Percentiles rank a stretch among this genome's conserved stretches.
Evolutionary conservation across 2,329 filamentous ascomycete species (phyloP).

Genomic region (Colletotrichum limetticola): DNA sequence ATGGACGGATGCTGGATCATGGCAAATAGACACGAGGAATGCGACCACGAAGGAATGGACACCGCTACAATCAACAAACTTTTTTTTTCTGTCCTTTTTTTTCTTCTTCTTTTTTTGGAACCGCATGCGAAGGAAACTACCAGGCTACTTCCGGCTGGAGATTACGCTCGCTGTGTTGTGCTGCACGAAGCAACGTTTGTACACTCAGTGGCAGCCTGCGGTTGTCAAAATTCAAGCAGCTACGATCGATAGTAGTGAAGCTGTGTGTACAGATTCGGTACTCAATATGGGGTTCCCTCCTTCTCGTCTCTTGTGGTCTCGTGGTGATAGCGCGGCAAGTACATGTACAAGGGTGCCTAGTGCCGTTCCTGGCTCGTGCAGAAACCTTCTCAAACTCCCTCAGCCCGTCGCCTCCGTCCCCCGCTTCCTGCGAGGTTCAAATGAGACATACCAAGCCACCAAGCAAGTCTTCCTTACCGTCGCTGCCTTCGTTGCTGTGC

Average conservation of each 20-base stretch:
- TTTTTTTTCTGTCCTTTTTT: conserved; percentile 15
- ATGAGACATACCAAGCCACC: background rate
- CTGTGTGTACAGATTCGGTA: background rate
- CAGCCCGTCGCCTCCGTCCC: conserved; percentile 41
- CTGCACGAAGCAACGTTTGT: background rate
- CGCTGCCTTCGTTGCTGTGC: background rate
- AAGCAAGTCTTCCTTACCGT: background rate
- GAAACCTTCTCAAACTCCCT: conserved; percentile 66
- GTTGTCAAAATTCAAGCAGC: background rate
- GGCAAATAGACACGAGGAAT: background rate
- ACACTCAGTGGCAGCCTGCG: background rate
- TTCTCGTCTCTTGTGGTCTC: background rate
- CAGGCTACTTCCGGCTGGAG: background rate
- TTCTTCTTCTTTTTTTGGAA: background rate
- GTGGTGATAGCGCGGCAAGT: conserved; percentile 39
- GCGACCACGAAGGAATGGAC: conserved; percentile 12
- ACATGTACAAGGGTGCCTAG: conserved; percentile 45
- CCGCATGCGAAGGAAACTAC: background rate
- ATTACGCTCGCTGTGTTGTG: background rate
- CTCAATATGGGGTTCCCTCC: background rate
- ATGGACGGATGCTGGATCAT: background rate
- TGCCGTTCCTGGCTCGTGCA: conserved; percentile 36
- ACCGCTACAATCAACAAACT: background rate
- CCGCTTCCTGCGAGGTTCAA: conserved; percentile 14
- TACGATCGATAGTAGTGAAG: conserved; percentile 10